phyloP scores from a whole-genome alignment of 2,329 filamentous ascomycete species.

The Grosmannia serpens region DNA sequence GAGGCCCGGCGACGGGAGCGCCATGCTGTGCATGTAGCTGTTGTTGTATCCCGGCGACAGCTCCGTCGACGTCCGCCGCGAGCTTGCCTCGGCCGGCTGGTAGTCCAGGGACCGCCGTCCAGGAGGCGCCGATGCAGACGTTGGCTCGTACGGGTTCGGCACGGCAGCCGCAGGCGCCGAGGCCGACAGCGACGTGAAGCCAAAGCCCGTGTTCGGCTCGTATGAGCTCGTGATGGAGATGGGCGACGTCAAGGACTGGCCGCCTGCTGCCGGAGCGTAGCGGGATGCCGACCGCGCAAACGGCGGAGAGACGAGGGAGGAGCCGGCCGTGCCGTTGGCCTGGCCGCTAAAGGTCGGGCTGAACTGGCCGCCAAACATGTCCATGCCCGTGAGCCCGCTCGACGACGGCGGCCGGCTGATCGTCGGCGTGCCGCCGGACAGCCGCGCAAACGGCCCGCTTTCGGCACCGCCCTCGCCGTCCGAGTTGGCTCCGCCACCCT shows the following conservation, averaged over 20 bases:
- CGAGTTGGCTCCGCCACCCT: conserved; percentile 42
- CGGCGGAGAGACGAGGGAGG: conserved; percentile 15
- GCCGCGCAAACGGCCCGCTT: conserved; percentile 69
- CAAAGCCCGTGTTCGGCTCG: conserved; percentile 14
- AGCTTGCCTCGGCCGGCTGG: conserved; percentile 9
- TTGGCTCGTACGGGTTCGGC: conserved; percentile 15
- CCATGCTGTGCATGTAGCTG: conserved; percentile 19
- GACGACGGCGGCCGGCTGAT: conserved; percentile 63
- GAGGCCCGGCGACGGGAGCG: conserved; percentile 20
- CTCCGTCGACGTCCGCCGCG: conserved; percentile 27
- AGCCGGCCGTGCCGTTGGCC: conserved; percentile 21
- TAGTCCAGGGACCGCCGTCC: conserved; percentile 6
- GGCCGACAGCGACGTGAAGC: conserved; percentile 15
- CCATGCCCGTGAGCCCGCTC: conserved; percentile 51
- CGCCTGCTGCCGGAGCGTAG: conserved; percentile 30
- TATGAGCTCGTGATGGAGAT: conserved; percentile 16
- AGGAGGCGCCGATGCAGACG: neutral
- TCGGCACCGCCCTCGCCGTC: conserved; percentile 46
- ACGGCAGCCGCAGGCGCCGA: neutral
- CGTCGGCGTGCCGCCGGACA: conserved; percentile 64
- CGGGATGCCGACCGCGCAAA: conserved; percentile 37
- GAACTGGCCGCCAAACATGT: conserved; percentile 52
- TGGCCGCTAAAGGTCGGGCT: conserved; percentile 16
- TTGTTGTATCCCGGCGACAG: conserved; percentile 22
- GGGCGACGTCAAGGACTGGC: conserved; percentile 13